A percentile compares a stretch with the other conserved stretches of the same genome.
phyloP scores from a whole-genome alignment of 2,329 filamentous ascomycete genomes.

The Cryphonectria radicalis region DNA sequence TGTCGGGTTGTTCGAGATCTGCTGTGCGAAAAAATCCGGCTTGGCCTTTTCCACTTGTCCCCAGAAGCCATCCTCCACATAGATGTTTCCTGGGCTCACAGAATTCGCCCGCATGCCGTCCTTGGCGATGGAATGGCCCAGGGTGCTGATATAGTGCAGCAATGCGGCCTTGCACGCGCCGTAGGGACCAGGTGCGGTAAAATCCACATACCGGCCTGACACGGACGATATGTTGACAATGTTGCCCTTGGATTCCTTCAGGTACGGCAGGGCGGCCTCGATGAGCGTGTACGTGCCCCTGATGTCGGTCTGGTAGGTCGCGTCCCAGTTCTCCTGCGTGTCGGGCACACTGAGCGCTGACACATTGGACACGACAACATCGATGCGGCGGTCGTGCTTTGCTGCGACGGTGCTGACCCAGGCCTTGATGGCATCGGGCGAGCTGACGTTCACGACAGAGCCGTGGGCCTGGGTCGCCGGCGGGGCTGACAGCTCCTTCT shows the following conservation, averaged over 20 bases:
- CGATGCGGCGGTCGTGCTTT: constrained; percentile 25
- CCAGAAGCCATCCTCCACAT: constrained; percentile 42
- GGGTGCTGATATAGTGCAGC: constrained; percentile 41
- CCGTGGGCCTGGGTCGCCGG: constrained; percentile 22
- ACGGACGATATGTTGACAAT: constrained; percentile 43
- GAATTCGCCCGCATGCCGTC: constrained; percentile 43
- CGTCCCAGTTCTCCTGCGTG: constrained; percentile 34
- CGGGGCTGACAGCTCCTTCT: constrained; percentile 16
- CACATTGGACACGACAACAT: constrained; percentile 32
- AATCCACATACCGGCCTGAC: constrained; percentile 42
- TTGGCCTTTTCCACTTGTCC: constrained; percentile 38
- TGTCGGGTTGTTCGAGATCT: constrained; percentile 31
- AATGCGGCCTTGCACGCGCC: constrained; percentile 42
- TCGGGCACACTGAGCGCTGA: constrained; percentile 38
- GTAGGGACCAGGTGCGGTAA: constrained; percentile 42
- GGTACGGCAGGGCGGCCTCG: constrained; percentile 38
- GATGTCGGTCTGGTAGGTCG: constrained; percentile 40
- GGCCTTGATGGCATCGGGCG: constrained; percentile 23
- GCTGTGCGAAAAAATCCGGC: constrained; percentile 37
- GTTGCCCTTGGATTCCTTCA: constrained; percentile 40
- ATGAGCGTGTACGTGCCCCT: constrained; percentile 40
- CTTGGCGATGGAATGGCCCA: constrained; percentile 40
- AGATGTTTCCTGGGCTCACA: constrained; percentile 42
- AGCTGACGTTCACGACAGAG: constrained; percentile 28
- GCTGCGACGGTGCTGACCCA: constrained; percentile 27